Base-by-base conservation (phyloP, 768 basidiomycete genomes). In the Russula ochroleuca region DNA sequence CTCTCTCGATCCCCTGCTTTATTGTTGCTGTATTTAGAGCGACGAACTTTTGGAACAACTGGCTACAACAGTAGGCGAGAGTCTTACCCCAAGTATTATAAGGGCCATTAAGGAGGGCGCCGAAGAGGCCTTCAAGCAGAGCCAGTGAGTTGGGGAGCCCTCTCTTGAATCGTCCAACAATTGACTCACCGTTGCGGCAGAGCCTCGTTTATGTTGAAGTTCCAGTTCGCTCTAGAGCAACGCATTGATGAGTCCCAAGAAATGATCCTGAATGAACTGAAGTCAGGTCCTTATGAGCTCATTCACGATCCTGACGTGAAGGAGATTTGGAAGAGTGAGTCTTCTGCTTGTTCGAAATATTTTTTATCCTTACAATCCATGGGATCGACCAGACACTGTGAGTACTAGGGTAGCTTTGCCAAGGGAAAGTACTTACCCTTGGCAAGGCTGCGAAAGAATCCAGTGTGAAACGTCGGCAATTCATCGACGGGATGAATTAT, bases 181-280 rank as follows among this genome's bases (percentile, higher is more conserved):
- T 50, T n/a, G n/a, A 14, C 25, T 51, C 17, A 59, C 15, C 7
- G 13, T 7, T 51, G 28, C 1, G 14, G 4, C 48, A 65, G 64
- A 41, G 64, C 64, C 7, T 40, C 61, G n/a, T 65, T 65, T 45
- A 57, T 62, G 47, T 28, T 65, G 43, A 65, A 65, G n/a, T 56
- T 50, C 49, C 60, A 35, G 41, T 65, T 65, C 38, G 61, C 60
- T 35, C 25, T 65, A 25, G 64, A 61, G 28, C 54, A 55, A 37
- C 51, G 57, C 43, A 56, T 65, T 13, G 61, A 63, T 2, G 64
- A 65, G 38, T 51, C 64, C 1, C 59, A 62, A 43, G 64, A 65
- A 47, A 57, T 52, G 52, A 65, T 65, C 21, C 28, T 65, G n/a
- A 65, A 63, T 17, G 64, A 65, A 61, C 47, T 65, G 41, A 62